Conservation (phyloP, 768 basidiomycete species). For the Epithele typhae region DNA sequence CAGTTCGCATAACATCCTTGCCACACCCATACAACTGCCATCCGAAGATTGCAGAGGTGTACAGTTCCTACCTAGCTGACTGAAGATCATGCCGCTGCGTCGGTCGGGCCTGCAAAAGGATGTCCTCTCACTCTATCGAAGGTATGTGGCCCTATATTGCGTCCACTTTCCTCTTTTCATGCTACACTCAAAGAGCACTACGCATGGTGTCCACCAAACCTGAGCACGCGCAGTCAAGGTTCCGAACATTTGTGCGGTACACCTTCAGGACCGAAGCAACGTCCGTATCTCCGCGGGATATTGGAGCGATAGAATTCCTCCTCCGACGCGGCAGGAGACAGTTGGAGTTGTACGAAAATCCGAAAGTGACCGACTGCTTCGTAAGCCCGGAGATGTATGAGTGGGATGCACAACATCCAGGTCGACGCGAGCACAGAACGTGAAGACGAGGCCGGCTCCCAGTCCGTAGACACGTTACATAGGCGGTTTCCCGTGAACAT, state of each 20-base stretch:
- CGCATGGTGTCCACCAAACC: conserved; percentile 75
- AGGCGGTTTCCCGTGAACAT: too few species aligned
- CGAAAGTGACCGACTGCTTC: conserved; percentile 68
- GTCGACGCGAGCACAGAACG: too few species aligned
- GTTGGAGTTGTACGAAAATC: conserved; percentile 64
- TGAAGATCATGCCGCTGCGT: conserved; percentile 27
- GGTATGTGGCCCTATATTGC: conserved; percentile 32
- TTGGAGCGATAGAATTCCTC: conserved; percentile 70
- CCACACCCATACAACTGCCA: too few species aligned
- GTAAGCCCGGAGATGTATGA: conserved; percentile 38
- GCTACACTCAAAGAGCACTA: conserved; percentile 55
- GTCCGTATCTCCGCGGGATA: conserved; percentile 57
- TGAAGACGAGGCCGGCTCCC: too few species aligned
- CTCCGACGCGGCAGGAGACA: conserved; percentile 66
- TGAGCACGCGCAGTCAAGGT: conserved; percentile 51
- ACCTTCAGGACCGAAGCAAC: conserved; percentile 63
- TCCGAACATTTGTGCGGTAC: conserved; percentile 63
- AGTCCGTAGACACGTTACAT: too few species aligned
- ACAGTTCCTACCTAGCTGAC: too few species aligned
- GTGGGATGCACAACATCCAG: too few species aligned
- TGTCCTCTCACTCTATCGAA: conserved; percentile 49
- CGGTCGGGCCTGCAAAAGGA: conserved; percentile 51
- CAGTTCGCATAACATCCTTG: too few species aligned
- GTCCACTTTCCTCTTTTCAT: neutral
- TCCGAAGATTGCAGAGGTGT: too few species aligned